Evolutionary conservation across 2,329 filamentous ascomycete species (phyloP).

Genomic region (Ascochyta koolunga): DNA sequence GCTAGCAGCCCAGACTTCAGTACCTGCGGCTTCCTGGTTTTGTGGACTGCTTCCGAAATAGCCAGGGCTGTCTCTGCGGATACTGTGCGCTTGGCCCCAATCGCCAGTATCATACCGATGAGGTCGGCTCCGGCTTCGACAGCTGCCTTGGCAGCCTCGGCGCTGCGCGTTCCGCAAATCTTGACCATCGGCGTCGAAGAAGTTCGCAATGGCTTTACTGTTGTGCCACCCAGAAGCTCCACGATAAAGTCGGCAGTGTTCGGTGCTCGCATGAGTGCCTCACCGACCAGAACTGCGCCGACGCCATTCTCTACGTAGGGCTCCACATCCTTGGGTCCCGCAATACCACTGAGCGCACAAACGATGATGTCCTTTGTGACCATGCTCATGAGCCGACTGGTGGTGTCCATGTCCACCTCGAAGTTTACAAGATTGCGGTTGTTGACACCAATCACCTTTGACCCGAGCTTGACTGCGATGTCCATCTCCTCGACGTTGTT

Average conservation of each 20-base stretch:
- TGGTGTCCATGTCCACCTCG: constrained; percentile 93
- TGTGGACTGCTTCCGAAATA: constrained; percentile 80
- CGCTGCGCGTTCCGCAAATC: constrained; percentile 88
- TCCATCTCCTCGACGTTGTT: constrained; percentile 94
- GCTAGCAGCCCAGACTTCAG: constrained; percentile 30
- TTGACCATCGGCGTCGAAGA: constrained; percentile 70
- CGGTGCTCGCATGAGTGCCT: constrained; percentile 91
- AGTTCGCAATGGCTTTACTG: constrained; percentile 17
- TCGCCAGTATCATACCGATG: constrained; percentile 89
- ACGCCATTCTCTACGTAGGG: constrained; percentile 89
- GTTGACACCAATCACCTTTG: constrained; percentile 95
- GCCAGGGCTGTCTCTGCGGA: constrained; percentile 76
- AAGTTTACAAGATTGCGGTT: constrained; percentile 97
- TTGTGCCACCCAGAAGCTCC: constrained; percentile 72
- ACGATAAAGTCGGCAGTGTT: constrained; percentile 84
- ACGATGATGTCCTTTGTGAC: constrained; percentile 86
- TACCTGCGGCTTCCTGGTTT: constrained; percentile 47
- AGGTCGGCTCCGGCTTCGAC: constrained; percentile 88
- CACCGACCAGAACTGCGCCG: constrained; percentile 90
- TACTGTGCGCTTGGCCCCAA: constrained; percentile 80
- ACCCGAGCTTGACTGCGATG: constrained; percentile 81
- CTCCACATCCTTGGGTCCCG: constrained; percentile 83
- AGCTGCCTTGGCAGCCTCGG: constrained; percentile 79
- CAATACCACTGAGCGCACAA: constrained; percentile 93
- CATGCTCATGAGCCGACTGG: constrained; percentile 83